Base-by-base conservation (phyloP, 106 monocot genomes). In the Dendrobium chrysotoxum region DNA sequence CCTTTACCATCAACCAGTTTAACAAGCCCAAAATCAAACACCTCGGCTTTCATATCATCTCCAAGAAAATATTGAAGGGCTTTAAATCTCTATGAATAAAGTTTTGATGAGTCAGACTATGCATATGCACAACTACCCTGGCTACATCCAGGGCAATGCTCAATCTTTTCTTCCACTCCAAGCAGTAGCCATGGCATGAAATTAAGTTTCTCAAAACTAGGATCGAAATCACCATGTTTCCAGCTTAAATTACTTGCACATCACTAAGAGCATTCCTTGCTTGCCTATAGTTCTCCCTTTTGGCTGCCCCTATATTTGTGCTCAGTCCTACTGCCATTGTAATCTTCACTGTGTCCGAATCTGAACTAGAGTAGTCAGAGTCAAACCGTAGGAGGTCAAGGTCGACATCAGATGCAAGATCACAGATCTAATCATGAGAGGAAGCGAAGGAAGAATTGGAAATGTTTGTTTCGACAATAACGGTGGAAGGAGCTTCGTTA, bases 11-110 rank as follows among this genome's bases (percentile, higher is more conserved):
- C 84, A 10, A 81, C 84, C 53, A 87, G 79, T 26, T 84, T 80
- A 40, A 87, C 84, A 42, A 87, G 87, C 20, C 87, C 87, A 31
- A 87, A 87, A 47, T 87, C 87, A 18, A 84, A 81, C 31, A 87
- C 87, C 76, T 87, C 84, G 10, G 87, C 87, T 79, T 84, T 87
- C 87, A 87, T 84, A 72, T 84, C 84, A 61, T 87, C 84, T 23
- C 84, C 87, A 40, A 87, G 84, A 35, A 87, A 40, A 87, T 84
- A 54, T 87, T 87, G 8, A 82, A 82, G 9, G 87, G 87, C 76
- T 87, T 87, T 40, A 87, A 79, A 81, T 87, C 87, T 79, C 84
- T 81, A 65, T 87, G 87, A 65, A 87, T 87, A 53, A 87, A 87
- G 30, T 84, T 87, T 31, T 87, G 84, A 53, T 87, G 84, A 15